Evolutionary conservation across 176 grass and related monocot species (phyloP).

Genomic region (Oryza coarctata): DNA sequence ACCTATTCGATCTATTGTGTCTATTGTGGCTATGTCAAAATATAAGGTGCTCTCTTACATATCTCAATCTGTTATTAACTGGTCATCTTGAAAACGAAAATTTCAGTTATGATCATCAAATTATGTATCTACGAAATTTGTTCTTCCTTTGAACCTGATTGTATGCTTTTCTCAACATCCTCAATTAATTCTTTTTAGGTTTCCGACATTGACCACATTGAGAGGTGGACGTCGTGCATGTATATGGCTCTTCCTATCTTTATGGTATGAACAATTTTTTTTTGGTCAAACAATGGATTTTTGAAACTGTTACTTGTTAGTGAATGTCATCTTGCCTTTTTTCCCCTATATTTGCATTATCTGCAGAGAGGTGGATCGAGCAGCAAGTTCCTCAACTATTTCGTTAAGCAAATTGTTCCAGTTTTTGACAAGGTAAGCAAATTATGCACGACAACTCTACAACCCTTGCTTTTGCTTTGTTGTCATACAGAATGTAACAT

Average conservation of each 20-base stretch:
- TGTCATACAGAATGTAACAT: neutral
- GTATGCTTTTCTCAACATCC: constrained; percentile 22
- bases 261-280: constrained; percentile 54
- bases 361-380: constrained; percentile 87
- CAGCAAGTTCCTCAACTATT: constrained; percentile 95
- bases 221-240: constrained; percentile 94
- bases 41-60: neutral
- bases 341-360: constrained; percentile 30
- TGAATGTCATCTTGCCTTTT: constrained; percentile 27
- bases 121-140: neutral
- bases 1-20: neutral
- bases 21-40: neutral
- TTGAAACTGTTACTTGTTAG: neutral
- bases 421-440: constrained; percentile 89
- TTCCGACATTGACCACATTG: constrained; percentile 82
- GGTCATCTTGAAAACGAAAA: neutral
- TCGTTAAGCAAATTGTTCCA: constrained; percentile 89
- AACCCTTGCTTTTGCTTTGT: neutral
- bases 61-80: neutral
- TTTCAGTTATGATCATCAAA: neutral
- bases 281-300: neutral
- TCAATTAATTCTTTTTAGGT: constrained; percentile 52
- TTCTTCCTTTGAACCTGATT: constrained; percentile 5
- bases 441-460: neutral
- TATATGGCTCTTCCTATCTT: constrained; percentile 97